Evolutionary conservation across 495 filamentous ascomycete genomes (phyloP).

Genomic region (Penicillium silybi): DNA sequence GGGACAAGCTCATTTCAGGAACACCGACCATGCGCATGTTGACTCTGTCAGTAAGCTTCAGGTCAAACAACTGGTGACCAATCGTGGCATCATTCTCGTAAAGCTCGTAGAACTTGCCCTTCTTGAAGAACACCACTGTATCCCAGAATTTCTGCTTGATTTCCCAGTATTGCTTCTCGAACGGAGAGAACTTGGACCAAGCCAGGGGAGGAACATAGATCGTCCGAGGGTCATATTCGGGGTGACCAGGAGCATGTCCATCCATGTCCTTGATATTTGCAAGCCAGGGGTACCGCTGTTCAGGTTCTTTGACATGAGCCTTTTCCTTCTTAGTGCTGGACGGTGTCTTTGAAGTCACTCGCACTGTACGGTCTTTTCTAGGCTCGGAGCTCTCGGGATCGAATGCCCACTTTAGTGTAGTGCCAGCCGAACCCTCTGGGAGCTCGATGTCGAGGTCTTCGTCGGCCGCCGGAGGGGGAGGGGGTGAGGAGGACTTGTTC

Average conservation of each 20-base stretch:
- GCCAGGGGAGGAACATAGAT: conserved; percentile 80
- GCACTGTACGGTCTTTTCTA: conserved; percentile 47
- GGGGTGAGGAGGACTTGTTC: conserved; percentile 53
- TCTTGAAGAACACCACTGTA: conserved; percentile 99
- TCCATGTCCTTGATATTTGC: conserved; percentile 80
- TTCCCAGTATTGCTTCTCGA: conserved; percentile 99
- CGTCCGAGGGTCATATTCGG: conserved; percentile 88
- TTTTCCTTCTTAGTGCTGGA: conserved; percentile 63
- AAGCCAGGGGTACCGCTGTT: conserved; percentile 84
- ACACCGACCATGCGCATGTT: conserved; percentile 99
- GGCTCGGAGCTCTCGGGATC: conserved; percentile 71
- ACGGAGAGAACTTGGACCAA: conserved; percentile 77
- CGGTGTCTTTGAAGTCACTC: conserved; percentile 39
- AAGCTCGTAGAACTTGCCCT: conserved; percentile 98
- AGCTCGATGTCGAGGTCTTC: conserved; percentile 49
- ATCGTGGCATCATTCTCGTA: conserved; percentile 99
- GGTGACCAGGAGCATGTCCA: conserved; percentile 70
- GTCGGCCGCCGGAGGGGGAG: conserved; percentile 43
- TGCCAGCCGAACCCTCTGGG: conserved; percentile 59
- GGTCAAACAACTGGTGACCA: conserved; percentile 92
- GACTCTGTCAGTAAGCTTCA: conserved; percentile 96
- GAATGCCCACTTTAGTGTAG: conserved; percentile 79
- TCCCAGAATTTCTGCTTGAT: conserved; percentile 99
- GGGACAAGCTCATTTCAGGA: conserved; percentile 81
- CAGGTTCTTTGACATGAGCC: conserved; percentile 72